Evolutionary conservation across 139 green algal species (phyloP), one percentile per base, ranked within the genome.

Genomic region (Chlamydomonas incerta): DNA sequence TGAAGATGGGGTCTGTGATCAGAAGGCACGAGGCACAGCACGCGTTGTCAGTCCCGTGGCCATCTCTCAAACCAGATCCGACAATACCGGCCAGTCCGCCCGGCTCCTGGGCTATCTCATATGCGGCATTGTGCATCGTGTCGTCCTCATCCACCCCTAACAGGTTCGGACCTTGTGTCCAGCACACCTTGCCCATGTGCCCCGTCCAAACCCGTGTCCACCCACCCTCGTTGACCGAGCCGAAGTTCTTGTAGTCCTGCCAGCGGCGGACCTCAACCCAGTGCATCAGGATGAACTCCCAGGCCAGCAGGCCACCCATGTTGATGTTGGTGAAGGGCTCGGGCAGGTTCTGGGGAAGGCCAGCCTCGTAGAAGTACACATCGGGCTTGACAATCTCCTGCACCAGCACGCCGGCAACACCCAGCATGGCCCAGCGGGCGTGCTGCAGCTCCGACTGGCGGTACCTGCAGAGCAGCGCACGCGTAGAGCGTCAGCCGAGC

Each of bases 211-310:
- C 41, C 65, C 14, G 65, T 29, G 26, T 17, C n/a, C 14, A 41
- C 65, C n/a, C 26, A 85, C 79, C 89, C 87, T 93, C 88, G 80
- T 92, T 94, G 17, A 94, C 90, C 55, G 91, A 96, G 70, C 92
- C 90, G 41, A 93, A 94, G 88, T 98, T 98, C 73, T 93, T 93
- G 84, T 95, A 93, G 93, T 98, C 95, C 90, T 96, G 80, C 91
- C 89, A 95, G 74, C 96, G 90, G 88, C 93, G 95, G 74, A 94
- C 90, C 95, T 98, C 95, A 63, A 96, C 95, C 72, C 90, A 98
- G 93, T 95, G 92, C 90, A 95, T 95, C 33, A 96, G 82, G 80
- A 96, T 90, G 81, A 98, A 90, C 93, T 97, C 88, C 60, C 91
- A 92, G 13, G 92, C 93, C 66, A 98, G 87, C 69, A 98, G 90